phyloP scores from a whole-genome alignment of 1,139 yeast species.

The Diutina pseudorugosa region DNA sequence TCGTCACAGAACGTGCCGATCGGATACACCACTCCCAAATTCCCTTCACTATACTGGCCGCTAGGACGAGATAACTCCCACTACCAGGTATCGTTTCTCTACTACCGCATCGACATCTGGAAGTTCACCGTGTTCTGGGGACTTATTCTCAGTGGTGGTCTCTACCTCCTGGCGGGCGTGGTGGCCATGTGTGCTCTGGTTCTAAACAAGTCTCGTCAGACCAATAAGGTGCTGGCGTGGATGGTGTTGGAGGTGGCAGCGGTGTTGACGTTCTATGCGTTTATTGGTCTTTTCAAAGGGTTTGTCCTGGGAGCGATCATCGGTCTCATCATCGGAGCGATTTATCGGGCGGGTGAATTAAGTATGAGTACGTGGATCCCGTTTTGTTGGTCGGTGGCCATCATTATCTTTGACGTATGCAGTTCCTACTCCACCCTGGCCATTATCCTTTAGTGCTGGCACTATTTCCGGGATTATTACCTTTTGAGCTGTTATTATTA shows the following conservation, averaged over 20 bases:
- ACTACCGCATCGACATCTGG: conserved; percentile 72
- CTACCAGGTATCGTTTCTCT: conserved; percentile 48
- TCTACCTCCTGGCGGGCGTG: conserved; percentile 55
- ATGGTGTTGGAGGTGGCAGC: conserved; percentile 8
- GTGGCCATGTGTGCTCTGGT: conserved; percentile 39
- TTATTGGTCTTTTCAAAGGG: conserved; percentile 53
- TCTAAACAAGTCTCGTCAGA: conserved; percentile 13
- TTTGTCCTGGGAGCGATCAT: conserved; percentile 60
- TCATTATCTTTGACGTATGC: conserved; percentile 52
- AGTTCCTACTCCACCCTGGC: conserved; percentile 39
- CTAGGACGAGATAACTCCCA: conserved; percentile 25
- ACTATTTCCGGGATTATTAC: too few species aligned
- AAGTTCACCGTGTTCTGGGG: conserved; percentile 75
- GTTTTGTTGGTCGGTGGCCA: conserved; percentile 62
- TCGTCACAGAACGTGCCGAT: conserved; percentile 48
- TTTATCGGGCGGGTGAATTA: conserved; percentile 66
- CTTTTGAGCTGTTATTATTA: too few species aligned
- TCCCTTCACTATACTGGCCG: conserved; percentile 80
- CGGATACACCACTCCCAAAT: conserved; percentile 67
- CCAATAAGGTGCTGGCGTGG: not conserved
- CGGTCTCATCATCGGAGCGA: conserved; percentile 51
- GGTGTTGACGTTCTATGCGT: conserved; percentile 32
- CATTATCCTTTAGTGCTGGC: not conserved
- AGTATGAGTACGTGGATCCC: conserved; percentile 95
- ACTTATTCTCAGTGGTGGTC: conserved; percentile 48